Evolutionary conservation across 371 early-diverging fungal genomes (phyloP), one percentile per base, ranked within the genome.

Genomic region (Mortierella sp.): DNA sequence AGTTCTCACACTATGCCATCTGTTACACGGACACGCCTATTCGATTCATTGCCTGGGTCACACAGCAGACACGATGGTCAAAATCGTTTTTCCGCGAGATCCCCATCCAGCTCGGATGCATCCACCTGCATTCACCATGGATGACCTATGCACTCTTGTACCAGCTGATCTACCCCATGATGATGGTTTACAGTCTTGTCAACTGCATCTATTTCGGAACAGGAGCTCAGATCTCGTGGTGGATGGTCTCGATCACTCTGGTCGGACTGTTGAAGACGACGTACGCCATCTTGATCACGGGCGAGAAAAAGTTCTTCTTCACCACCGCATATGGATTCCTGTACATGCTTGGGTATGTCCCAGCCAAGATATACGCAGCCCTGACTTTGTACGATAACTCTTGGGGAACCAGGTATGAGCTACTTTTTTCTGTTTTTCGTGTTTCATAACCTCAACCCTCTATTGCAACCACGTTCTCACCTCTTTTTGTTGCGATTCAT

Each of bases 1-100:
- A 86, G 37, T 89, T 84, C 66, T 86, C 87, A 0, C 89, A 86
- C 29, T 60, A 82, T 21, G 89, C 90, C 2, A 85, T 82, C 58
- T 89, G 89, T 49, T 86, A 89, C 48, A 88, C 90, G 0, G 90
- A 88, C 41, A 87, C 90, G 13, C 90, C 90, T 3, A 82, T 70
- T 43, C 55, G 64, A 0, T 86, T 86, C 58, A 66, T 89, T 45
- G 81, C 86, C 16, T 89, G 88, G 88, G 85, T 89, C 52, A 88
- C 85, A 10, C 89, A 89, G 49, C 89, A 89, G 59, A 89, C 90
- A 4, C 73, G 90, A 39, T 89, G 90, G 90, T 86, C 85, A 43
- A 89, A 89, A 55, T 90, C 90, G 22, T 89, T 89, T 52, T 89
- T 86, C 46, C 85, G 90, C 21, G 90, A 89, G 61, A 54, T 88